Base-by-base conservation (phyloP, 441 rosid species). In the Populus hybrid region DNA sequence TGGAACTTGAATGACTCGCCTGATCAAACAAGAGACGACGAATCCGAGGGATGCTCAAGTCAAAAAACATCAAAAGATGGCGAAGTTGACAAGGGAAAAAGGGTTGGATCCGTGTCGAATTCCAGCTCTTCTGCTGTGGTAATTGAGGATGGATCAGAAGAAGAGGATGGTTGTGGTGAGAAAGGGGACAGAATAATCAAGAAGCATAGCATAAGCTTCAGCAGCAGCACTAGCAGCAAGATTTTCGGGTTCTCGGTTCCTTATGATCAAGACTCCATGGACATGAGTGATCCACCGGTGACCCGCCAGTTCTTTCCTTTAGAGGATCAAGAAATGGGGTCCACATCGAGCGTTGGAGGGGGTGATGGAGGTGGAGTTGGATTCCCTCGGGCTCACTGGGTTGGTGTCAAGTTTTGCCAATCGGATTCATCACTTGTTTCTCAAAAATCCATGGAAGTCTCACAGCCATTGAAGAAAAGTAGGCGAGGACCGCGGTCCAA, bases 1-100 rank as follows among this genome's bases (percentile, higher is more conserved):
- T 93, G 99, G 99, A 89, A 95, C 90, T 93, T 93, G 38, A 95
- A 95, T 77, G 96, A 86, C 88, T 87, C 92, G 71, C 98, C 93
- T 72, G 82, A 88, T 85, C 91, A 73, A 75, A 80, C 79, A 12
- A 82, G 79, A 59, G 88, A 84, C 73, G 90, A 89, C 26, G 93
- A 87, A 86, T 90, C 97, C 12, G 95, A 89, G 71, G 97, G 82
- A 24, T 83, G 92, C 40, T 93, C 90, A 12, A 89, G 93, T 0
- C 92, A 77, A 40, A 90, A 86, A 73, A 85, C 87, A 16, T 88
- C 90, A 20, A 0, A 77, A 0, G 88, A 84, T 4, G 88, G 84
- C 1, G 90, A 82, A 8, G 87, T 86, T 34, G 92, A 90, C 70
- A 92, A 89, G 75, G 91, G 92, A 0, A 96, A 96, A 87, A 86